These are phyloP conservation scores for Candida chauliodis DNA, from an alignment of 805 yeast genomes.

Conservation along the genomic window DNA sequence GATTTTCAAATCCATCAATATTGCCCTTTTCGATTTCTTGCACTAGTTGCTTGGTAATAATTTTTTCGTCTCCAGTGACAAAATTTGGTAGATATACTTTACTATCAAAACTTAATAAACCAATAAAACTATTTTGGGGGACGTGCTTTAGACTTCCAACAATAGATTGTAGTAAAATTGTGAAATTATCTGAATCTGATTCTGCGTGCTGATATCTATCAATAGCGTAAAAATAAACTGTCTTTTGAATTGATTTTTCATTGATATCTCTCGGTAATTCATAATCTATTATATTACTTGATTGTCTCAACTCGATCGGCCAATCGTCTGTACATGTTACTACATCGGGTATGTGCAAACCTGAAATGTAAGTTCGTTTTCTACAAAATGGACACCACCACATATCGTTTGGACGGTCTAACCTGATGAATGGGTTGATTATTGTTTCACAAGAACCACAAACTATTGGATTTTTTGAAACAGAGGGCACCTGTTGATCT, in stretches of 20 bases:
- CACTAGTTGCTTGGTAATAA: not conserved
- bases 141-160: conserved; percentile 13
- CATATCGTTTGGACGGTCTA: conserved; percentile 26
- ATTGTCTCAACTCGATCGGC: conserved; percentile 25
- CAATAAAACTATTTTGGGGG: conserved; percentile 17
- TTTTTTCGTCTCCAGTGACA: not conserved
- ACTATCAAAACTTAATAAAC: conserved; percentile 28
- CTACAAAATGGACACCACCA: conserved; percentile 42
- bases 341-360: conserved; percentile 14
- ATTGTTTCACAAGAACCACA: conserved; percentile 26
- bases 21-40: not conserved
- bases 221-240: conserved; percentile 21
- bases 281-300: conserved; percentile 29
- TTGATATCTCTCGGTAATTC: conserved; percentile 24
- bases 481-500: not conserved
- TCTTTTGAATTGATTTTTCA: conserved; percentile 11
- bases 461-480: conserved; percentile 14
- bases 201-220: conserved; percentile 27
- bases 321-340: conserved; percentile 15
- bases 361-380: conserved; percentile 20
- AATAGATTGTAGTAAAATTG: conserved; percentile 13
- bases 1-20: not conserved
- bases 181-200: conserved; percentile 12
- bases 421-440: conserved; percentile 26
- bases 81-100: conserved; percentile 21